Base-by-base conservation (phyloP, 305 asterid species). In the Withania somnifera region DNA sequence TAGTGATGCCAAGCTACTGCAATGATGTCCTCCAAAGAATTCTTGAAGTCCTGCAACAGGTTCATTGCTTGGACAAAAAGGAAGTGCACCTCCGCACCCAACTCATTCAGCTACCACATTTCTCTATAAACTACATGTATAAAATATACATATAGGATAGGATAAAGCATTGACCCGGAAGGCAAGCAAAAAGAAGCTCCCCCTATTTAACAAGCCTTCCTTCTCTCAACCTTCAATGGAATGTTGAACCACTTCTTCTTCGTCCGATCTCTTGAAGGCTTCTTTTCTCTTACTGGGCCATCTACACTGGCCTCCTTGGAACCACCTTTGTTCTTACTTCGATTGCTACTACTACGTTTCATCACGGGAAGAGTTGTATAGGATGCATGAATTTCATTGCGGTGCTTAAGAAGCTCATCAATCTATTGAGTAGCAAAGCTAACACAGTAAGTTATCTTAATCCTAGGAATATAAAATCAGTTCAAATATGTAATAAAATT, bases 161-260 rank as follows among this genome's bases (percentile, higher is more conserved):
- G 40, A 36, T 36, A 36, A 36, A 36, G 40, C 40, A 36, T 5
- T 4, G 40, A 36, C 40, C 40, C 40, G 6, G 40, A 36, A 36
- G 40, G 40, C 40, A 36, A 36, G 40, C 8, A 75, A 73, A 8
- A 64, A 56, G 24, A 36, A 85, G 42, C 73, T 64, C 83, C 83
- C 79, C 89, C 88, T 45, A 83, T 84, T 82, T 92, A 91, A 84
- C 98, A 94, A 69, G 98, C 91, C 89, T 96, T 93, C 86, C 92
- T 88, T 83, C 92, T 94, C 88, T 96, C 96, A 68, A 89, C 97
- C 89, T 93, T 96, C 13, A 92, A 82, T 87, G 86, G 98, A 86
- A 95, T 91, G 85, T 92, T 93, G 90, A 79, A 93, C 99, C 99
- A 96, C 78, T 81, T 90, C 77, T 94, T 96, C 93, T 89, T 96